These are phyloP conservation scores for Penicillium riverlandense DNA, from an alignment of 495 filamentous ascomycete genomes.

Conservation along the genomic window DNA sequence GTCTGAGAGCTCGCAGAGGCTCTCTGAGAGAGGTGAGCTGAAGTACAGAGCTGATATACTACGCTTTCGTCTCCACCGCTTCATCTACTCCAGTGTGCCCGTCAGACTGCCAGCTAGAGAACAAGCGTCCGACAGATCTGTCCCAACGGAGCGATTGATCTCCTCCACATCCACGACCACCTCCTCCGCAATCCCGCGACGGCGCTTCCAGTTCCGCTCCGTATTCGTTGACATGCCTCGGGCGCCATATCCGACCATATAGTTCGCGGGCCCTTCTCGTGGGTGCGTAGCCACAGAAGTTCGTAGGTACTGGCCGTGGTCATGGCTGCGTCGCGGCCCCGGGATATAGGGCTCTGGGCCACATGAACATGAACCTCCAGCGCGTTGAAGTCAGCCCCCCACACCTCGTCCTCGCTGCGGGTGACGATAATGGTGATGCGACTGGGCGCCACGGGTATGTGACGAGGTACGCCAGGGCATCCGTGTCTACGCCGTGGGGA, in stretches of 20 bases:
- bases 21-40: too few species aligned
- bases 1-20: too few species aligned
- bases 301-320: constrained; percentile 21
- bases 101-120: too few species aligned
- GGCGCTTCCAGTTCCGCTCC: constrained; percentile 21
- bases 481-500: constrained; percentile 16
- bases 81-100: too few species aligned
- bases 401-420: constrained; percentile 9
- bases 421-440: constrained; percentile 22
- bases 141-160: constrained; percentile 6
- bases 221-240: constrained; percentile 24
- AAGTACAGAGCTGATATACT: too few species aligned
- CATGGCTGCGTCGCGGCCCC: constrained; percentile 20
- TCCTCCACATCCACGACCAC: constrained; percentile 2
- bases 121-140: background rate
- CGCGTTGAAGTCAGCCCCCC: constrained; percentile 8
- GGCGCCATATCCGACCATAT: constrained; percentile 12
- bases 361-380: constrained; percentile 12
- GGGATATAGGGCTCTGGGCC: constrained; percentile 10
- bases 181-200: constrained; percentile 14
- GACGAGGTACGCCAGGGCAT: constrained; percentile 21
- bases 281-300: constrained; percentile 17
- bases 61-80: too few species aligned
- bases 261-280: constrained; percentile 14
- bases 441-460: constrained; percentile 10